Evolutionary conservation across 352 stramenopile species (phyloP), one percentile per base, ranked within the genome.

Genomic region (Globisporangium yorkense): DNA sequence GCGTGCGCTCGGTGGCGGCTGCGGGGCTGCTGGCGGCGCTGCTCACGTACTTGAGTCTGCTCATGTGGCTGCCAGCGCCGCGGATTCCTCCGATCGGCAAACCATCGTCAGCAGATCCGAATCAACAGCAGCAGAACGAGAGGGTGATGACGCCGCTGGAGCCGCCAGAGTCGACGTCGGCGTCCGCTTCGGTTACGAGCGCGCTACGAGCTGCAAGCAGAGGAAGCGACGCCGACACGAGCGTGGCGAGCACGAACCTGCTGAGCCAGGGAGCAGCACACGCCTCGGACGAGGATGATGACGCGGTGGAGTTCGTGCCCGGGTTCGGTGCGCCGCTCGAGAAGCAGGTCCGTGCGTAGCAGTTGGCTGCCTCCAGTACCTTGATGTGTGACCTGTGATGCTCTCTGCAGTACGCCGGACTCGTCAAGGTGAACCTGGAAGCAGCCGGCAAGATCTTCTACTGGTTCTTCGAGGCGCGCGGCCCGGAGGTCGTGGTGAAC

Each of bases 381-480:
- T 54, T 33, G 46, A 45, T 52, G 51, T 51, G 27, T 74, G 52
- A 46, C 50, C 62, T 29, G 56, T 75, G 54, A 27, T 66, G 50
- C 63, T 21, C 24, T 15, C 18, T 63, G 65, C 54, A 90, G 83
- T 92, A 85, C 65, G 80, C 83, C 35, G 80, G 83, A 9, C 63
- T 89, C 57, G 65, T 89, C 44, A 74, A 61, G 41, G 83, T 90
- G 37, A 89, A 89, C 66, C 62, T 59, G 13, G 0, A 68, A 15
- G 73, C 77, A 16, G 68, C 71, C 20, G 83, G 83, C 21, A 84
- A 79, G 44, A 47, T 93, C 8, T 94, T 94, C 41, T 94, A 94
- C 62, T 94, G 84, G 84, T 94, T 94, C 62, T 89, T 94, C 61
- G 81, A 92, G 66, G 74, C 80, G 40, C 74, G 74, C n/a, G 62